Percentiles rank a stretch among this genome's conserved stretches.
These are phyloP conservation scores for Abelmoschus esculentus DNA, from an alignment of 345 rosid genomes.

Conservation along the genomic window DNA sequence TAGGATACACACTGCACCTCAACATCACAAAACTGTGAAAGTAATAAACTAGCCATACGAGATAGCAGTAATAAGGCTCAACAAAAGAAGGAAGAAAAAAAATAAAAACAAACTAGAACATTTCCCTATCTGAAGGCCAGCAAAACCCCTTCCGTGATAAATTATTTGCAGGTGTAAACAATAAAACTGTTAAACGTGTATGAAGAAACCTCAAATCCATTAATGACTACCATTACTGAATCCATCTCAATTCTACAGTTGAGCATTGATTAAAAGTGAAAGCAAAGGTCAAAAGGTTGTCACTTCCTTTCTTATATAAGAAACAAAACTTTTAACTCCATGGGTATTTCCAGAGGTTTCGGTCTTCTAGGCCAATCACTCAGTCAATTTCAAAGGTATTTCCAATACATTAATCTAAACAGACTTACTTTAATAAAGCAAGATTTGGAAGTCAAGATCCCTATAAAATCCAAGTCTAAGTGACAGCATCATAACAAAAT, in stretches of 20 bases:
- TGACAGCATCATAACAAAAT: not conserved
- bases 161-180: not conserved
- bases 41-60: not conserved
- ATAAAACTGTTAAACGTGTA: not conserved
- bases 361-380: not conserved
- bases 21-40: not conserved
- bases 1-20: not conserved
- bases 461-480: not conserved
- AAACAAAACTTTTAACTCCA: not conserved
- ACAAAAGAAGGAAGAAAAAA: not conserved
- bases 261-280: not conserved
- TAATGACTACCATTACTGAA: not conserved
- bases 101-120: not conserved
- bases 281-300: not conserved
- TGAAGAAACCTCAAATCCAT: slow-evolving; percentile 1
- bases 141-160: not conserved
- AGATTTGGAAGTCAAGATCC: not conserved
- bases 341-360: not conserved
- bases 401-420: not conserved
- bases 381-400: not conserved
- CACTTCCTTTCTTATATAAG: not conserved
- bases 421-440: not conserved
- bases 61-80: not conserved
- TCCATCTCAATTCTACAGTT: not conserved
- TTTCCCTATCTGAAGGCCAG: not conserved